Evolutionary conservation across 208 protist genomes (phyloP).

Genomic region (Acanthamoeba healyi): DNA sequence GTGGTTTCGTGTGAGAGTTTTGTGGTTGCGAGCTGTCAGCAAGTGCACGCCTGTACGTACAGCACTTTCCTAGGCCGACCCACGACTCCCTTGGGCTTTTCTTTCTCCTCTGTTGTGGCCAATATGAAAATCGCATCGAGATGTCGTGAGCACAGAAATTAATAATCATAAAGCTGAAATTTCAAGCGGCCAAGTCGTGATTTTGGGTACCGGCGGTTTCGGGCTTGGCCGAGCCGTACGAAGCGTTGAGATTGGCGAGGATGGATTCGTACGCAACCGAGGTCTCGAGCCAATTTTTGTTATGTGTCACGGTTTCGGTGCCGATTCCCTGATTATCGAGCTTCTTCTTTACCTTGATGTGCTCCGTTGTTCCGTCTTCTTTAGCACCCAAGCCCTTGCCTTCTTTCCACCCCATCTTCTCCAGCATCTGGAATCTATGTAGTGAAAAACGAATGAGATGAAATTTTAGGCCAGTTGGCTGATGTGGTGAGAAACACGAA

Average conservation of each 20-base stretch:
- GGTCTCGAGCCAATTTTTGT: constrained; percentile 33
- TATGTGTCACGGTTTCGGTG: neutral
- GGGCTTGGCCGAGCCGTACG: constrained; percentile 33
- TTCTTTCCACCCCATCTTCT: constrained; percentile 94
- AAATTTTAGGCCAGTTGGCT: neutral
- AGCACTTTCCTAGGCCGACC: constrained; percentile 45
- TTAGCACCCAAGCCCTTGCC: constrained; percentile 93
- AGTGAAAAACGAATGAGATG: neutral
- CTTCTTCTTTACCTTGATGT: constrained; percentile 94
- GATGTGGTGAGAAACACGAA: neutral
- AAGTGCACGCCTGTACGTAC: constrained; percentile 6
- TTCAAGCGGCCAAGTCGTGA: neutral
- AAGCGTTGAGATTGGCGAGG: constrained; percentile 31
- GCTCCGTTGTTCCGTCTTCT: constrained; percentile 90
- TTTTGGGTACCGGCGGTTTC: neutral
- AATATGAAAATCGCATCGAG: neutral
- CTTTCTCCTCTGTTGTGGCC: neutral
- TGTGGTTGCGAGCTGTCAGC: neutral
- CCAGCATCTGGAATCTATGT: constrained; percentile 92
- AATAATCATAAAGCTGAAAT: neutral
- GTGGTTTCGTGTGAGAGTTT: neutral
- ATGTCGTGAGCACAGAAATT: neutral
- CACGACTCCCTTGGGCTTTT: constrained; percentile 41
- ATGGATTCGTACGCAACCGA: constrained; percentile 42
- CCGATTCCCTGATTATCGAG: constrained; percentile 92